Base-by-base conservation (phyloP, 2,329 filamentous ascomycete genomes). In the Sporothrix luriei region DNA sequence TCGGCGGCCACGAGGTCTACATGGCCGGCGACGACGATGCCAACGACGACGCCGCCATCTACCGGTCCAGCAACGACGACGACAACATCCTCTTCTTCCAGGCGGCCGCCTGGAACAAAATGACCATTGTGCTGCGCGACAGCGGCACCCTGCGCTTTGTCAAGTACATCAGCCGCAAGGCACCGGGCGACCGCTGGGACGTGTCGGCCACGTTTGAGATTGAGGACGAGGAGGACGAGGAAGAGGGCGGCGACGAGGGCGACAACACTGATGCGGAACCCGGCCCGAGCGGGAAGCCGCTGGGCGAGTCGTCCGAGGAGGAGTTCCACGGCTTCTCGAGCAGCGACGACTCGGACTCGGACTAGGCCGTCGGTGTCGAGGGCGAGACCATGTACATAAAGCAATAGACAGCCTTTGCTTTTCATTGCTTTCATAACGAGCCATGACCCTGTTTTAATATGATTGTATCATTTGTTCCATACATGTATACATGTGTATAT, bases 141-240 rank as follows among this genome's bases (percentile, higher is more conserved):
- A 88, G 87, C 74, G 94, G 92, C 16, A 90, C 91, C 16, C 83
- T 99, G 77, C 90, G 92, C 78, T 99, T 99, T 78, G 93, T 98
- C 76, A 99, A 98, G 83, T 99, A 98, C 78, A 91, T 99, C 26
- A 96, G 91, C 79, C 84, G 84, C 71, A 87, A 85, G 66, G 95
- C 95, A 9, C 87, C 87, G 76, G 95, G 95, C 0, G 95, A 98
- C 80, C 85, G 95, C 55, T 98, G 94, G 93, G 95, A 99, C 80
- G 84, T 98, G 65, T 90, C 88, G 61, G 95, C 89, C 0, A 88
- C 88, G 46, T 92, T 91, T 78, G 92, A 90, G 29, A 90, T 97
- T 43, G 85, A 85, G 72, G 85, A 85, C 72, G 85, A 87, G 70
- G 78, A 82, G 49, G 84, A 85, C 1, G 82, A 80, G 0, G 81